Base-by-base conservation (phyloP, 192 early-diverging fungal species). In the Dissophora ornata region DNA sequence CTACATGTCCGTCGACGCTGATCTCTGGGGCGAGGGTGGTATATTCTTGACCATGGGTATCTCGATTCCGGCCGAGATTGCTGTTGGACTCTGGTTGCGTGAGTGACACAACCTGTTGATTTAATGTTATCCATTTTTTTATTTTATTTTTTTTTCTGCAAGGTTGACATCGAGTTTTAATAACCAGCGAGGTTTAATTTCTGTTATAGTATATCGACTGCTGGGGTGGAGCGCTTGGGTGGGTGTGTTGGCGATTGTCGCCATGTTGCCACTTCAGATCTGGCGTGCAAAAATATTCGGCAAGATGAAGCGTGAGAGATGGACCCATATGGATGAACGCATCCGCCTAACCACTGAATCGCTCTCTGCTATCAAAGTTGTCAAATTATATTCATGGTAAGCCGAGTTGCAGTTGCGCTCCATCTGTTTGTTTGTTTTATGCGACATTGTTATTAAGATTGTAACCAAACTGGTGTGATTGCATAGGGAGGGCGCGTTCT, bases 361-460 rank as follows among this genome's bases (percentile, higher is more conserved):
- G 1, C 41, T 81, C 21, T 34, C 73, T 13, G 73, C 71, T 15
- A 81, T 81, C 63, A 81, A 79, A 54, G 47, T 81, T 11, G 64
- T 78, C 47, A 81, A 81, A 57, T 32, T 81, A n/a, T 71, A 81
- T 50, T 3, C 25, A 13, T 50, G 41, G 56, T 44, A 21, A 45
- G 24, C 34, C 25, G 12, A 24, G 22, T 22, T 5, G 16, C 32
- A 12, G 2, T 22, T 24, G 18, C 34, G 1, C 32, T 56, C 12
- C 21, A 15, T 19, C 4, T 29, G 9, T 30, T 7, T 30, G 11
- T n/a, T 54, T 50, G 3, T 50, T 26, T 18, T n/a, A n/a, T n/a
- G n/a, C n/a, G n/a, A n/a, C n/a, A n/a, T n/a, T n/a, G n/a, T n/a
- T n/a, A n/a, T n/a, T n/a, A n/a, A n/a, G n/a, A n/a, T n/a, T n/a